These are phyloP conservation scores for Prunella vulgaris DNA, from an alignment of 257 asterid genomes.

Conservation along the genomic window DNA sequence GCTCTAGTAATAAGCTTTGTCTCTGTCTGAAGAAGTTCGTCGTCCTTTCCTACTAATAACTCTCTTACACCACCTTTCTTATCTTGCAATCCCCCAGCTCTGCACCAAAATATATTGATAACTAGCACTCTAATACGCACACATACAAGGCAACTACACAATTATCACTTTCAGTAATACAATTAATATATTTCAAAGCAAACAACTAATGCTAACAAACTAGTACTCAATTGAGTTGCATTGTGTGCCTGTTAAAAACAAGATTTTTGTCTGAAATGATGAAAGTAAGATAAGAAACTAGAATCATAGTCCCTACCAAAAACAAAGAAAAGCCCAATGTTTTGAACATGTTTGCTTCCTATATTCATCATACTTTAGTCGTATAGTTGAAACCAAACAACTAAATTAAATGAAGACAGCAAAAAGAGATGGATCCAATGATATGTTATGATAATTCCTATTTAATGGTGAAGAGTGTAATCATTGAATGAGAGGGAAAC, in stretches of 20 bases:
- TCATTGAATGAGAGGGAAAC: not conserved
- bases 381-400: not conserved
- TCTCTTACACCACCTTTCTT: slow-evolving; percentile 87
- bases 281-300: not conserved
- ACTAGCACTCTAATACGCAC: too few species aligned
- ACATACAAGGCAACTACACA: too few species aligned
- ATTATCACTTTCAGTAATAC: too few species aligned
- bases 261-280: not conserved
- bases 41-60: slow-evolving; percentile 81
- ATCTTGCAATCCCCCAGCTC: slow-evolving; percentile 97
- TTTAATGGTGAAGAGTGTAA: not conserved
- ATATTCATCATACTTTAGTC: not conserved
- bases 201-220: too few species aligned
- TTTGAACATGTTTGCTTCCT: not conserved
- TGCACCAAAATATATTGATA: slow-evolving; percentile 19
- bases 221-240: too few species aligned
- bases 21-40: slow-evolving; percentile 81
- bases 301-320: not conserved
- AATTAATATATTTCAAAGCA: too few species aligned
- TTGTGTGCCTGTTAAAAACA: too few species aligned
- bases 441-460: not conserved
- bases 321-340: not conserved
- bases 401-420: not conserved
- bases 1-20: slow-evolving; percentile 69
- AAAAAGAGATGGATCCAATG: not conserved